phyloP scores from a whole-genome alignment of 176 grass and related monocot genomes.

The Pharus latifolius region DNA sequence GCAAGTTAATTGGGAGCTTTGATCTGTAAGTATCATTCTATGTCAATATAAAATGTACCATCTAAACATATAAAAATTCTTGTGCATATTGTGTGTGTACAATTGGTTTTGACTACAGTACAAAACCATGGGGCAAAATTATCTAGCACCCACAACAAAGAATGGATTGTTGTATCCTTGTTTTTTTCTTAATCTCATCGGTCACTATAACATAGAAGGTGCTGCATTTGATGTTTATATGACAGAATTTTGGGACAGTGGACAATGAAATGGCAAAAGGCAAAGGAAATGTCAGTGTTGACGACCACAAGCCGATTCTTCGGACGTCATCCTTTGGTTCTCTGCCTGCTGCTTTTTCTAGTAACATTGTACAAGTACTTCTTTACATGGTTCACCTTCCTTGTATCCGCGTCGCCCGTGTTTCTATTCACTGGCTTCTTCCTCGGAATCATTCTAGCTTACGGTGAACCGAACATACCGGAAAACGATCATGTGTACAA shows the following conservation, averaged over 20 bases:
- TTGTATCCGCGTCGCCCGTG: slow-evolving; percentile 32
- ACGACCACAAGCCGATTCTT: slow-evolving; percentile 15
- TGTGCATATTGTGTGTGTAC: too few species aligned
- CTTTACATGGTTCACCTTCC: slow-evolving; percentile 31
- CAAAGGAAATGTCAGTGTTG: slow-evolving; percentile 9
- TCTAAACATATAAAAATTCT: too few species aligned
- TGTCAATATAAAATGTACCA: too few species aligned
- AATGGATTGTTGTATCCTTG: not conserved
- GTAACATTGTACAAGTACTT: slow-evolving; percentile 41
- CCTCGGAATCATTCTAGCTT: slow-evolving; percentile 35
- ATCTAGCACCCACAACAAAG: not conserved
- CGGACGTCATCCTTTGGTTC: slow-evolving; percentile 12
- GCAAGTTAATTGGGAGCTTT: not conserved
- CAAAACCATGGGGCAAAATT: not conserved
- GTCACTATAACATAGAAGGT: not conserved
- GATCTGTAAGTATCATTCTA: not conserved
- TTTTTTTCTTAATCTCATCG: not conserved
- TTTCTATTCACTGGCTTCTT: slow-evolving; percentile 36
- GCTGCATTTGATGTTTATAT: not conserved
- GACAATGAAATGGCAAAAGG: slow-evolving; percentile 14
- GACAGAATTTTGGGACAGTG: not conserved
- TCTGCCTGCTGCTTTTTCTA: slow-evolving; percentile 17
- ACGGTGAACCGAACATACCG: slow-evolving; percentile 30
- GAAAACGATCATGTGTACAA: slow-evolving; percentile 28
- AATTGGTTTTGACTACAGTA: too few species aligned